Percentiles rank a stretch among this genome's conserved stretches.
phyloP scores from a whole-genome alignment of 108 stramenopile genomes.

The Skeletonema menzelii region DNA sequence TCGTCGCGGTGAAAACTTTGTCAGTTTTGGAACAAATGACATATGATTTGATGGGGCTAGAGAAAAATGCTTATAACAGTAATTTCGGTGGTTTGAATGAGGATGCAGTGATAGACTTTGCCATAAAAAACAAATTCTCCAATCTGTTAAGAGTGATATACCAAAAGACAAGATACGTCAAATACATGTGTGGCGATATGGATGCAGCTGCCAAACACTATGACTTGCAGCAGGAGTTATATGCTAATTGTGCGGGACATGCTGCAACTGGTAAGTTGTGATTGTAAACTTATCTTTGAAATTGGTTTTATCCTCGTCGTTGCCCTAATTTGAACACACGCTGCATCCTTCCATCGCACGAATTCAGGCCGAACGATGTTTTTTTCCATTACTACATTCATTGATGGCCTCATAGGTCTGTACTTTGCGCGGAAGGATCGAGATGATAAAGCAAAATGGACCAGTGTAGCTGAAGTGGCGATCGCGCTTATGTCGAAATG shows the following conservation, averaged over 20 bases:
- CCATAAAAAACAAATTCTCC: not conserved
- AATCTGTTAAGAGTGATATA: not conserved
- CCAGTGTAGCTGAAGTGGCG: constrained; percentile 9
- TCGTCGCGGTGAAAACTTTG: not conserved
- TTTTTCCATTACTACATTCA: constrained; percentile 33
- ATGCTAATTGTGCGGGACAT: not conserved
- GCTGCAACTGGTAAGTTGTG: not conserved
- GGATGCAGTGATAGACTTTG: not conserved
- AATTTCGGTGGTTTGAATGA: not conserved
- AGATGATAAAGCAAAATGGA: constrained; percentile 30
- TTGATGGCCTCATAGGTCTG: constrained; percentile 48
- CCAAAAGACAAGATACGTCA: constrained; percentile 2
- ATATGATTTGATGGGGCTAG: not conserved
- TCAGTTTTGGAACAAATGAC: not conserved
- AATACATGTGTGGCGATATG: constrained; percentile 2
- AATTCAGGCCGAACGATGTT: not conserved
- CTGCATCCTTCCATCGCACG: not conserved
- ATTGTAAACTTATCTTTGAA: not conserved
- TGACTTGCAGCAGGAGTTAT: not conserved
- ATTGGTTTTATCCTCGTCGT: not conserved
- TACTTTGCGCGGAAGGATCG: constrained; percentile 37
- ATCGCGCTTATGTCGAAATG: constrained; percentile 28
- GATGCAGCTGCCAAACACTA: not conserved
- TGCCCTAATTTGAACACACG: not conserved
- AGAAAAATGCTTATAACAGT: not conserved